Base-by-base conservation (phyloP, 768 basidiomycete genomes). In the Suillus cothurnatus region DNA sequence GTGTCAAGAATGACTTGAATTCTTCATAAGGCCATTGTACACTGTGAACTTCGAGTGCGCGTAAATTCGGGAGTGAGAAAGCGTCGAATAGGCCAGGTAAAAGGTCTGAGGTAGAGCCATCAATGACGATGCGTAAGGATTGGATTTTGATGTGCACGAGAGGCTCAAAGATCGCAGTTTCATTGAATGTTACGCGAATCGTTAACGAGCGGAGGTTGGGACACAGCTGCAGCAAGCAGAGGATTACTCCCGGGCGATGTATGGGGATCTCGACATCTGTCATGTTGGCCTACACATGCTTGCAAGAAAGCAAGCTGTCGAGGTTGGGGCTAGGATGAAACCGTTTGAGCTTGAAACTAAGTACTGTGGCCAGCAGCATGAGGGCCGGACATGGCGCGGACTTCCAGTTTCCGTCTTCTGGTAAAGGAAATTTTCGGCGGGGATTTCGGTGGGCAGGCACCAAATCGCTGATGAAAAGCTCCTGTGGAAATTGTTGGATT, bases 391-490 rank as follows among this genome's bases (percentile, higher is more conserved):
- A 8, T 17, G 66, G 60, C 32, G 71, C 67, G 21, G 73, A 73
- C 60, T 77, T 76, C n/a, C 5, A 14, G n/a, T 23, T 47, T 47
- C 5, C n/a, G 5, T n/a, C n/a, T 47, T n/a, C 45, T 11, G 74
- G 70, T 77, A 26, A 26, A 26, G n/a, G 23, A 49, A 49, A 28
- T 86, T 81, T 71, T 85, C 80, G 31, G 79, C 76, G 32, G 79
- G 77, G 6, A 86, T 69, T 69, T 86, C 85, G 1, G 79, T 59
- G 7, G 85, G 85, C 6, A 86, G 72, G 8, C 69, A 66, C 60
- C 75, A 70, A 64, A 85, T 80, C 43, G 68, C 65, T 7, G 72
- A 73, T 28, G 71, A 38, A 2, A 73, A 67, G 4, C 69, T 67
- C 9, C 31, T 64, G 53, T 77, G 73, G 0, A 14, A 15, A 49